Base-by-base conservation (phyloP, 352 stramenopile species). In the Phytophthora melonis region DNA sequence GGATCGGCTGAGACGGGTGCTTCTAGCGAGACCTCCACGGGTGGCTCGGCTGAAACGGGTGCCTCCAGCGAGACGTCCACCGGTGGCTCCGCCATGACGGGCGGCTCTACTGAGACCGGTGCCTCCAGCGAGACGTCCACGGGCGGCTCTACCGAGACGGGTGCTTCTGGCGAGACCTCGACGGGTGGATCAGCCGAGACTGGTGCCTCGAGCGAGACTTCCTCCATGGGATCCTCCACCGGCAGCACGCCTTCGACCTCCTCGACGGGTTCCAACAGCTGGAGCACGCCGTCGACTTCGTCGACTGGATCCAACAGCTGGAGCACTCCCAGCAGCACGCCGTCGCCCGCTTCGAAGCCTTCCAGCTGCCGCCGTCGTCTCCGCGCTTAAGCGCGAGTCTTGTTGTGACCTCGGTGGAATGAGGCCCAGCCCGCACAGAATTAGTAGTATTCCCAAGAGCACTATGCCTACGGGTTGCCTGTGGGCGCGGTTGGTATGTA, bases 331-430 rank as follows among this genome's bases (percentile, higher is more conserved):
- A 21, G 14, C n/a, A 52, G 30, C 30, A 36, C 30, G 7, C 30
- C 30, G 23, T 65, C 68, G n/a, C 63, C 68, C 23, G 7, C 67
- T 30, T 69, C 70, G n/a, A 47, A 53, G 8, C 63, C 63, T n/a
- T 66, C 55, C 6, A 72, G 58, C 58, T 73, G 70, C 53, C 64
- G 70, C 21, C 70, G 70, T 21, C 70, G 70, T 62, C 70, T 77
- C 25, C 70, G 70, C 49, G 70, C 70, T 18, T 77, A 73, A 77
- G 36, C n/a, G 5, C 19, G 36, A 27, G 32, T 25, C 18, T 63
- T 34, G 41, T 54, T n/a, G 18, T 45, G n/a, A 34, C 25, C 23
- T 68, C 60, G 53, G 63, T 63, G 32, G 23, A 60, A 57, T 47
- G 18, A 34, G 27, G 63, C 4, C 18, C 23, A 70, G 58, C 13